Evolutionary conservation across 768 basidiomycete species (phyloP), one percentile per base, ranked within the genome.

Genomic region (Fomitopsis pulvina): DNA sequence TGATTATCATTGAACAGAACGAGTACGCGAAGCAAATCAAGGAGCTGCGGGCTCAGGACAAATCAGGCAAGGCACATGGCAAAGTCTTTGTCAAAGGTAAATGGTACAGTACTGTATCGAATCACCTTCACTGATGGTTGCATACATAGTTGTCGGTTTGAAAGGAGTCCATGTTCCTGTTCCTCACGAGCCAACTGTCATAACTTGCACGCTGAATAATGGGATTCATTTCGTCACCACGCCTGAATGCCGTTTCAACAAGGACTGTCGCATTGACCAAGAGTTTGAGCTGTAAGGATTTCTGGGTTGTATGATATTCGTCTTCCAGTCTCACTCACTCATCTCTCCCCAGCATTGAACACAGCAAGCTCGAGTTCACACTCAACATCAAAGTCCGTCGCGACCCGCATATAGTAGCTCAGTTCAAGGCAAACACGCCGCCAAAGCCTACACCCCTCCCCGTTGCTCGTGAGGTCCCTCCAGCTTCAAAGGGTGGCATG

Each of bases 161-260:
- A 86, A 79, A 57, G 78, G 76, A 41, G 71, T 96, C 30, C 73
- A 78, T 48, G 69, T 96, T 27, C 93, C 94, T 0, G 57, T 97
- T 26, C 94, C 93, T 0, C 68, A 71, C n/a, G 75, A 89, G 54
- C 68, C 78, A 0, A 92, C 93, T 0, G 75, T 71, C 24, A 71
- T 96, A 51, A 85, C 84, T 9, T 91, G 91, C 64, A 92, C 91
- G 0, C 74, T 98, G 53, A 96, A 98, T 67, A 98, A 98, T 60
- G 94, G 93, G 7, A 94, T 97, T 44, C 93, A 96, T 66, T 93
- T 87, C 55, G 94, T 97, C 29, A 90, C 88, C 3, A 96, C 91
- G 7, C 92, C 88, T 1, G 87, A 89, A 59, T 79, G 74, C 47
- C 71, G 73, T n/a, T 64, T 93, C 2, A 71, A 65, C 25, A 61